These are phyloP conservation scores for Phytopythium boreale DNA, from an alignment of 352 stramenopile species.

Conservation along the genomic window DNA sequence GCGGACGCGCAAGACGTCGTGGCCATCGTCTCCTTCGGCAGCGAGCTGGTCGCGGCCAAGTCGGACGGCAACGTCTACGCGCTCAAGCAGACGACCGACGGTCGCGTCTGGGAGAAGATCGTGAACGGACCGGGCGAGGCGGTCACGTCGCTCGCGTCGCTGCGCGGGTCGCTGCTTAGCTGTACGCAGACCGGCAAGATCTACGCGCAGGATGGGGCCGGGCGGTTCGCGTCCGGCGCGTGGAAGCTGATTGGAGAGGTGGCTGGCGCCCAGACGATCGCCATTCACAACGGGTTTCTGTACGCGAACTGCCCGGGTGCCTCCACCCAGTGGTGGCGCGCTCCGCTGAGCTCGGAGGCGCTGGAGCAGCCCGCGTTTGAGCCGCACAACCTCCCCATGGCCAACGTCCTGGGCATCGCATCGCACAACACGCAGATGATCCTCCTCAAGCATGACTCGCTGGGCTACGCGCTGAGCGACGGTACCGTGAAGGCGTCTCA, in stretches of 20 bases:
- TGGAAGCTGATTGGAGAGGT: conserved; percentile 59
- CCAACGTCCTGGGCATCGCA: conserved; percentile 44
- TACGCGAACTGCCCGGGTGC: conserved; percentile 40
- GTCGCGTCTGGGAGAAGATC: conserved; percentile 45
- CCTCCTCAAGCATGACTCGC: conserved; percentile 36
- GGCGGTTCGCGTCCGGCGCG: conserved; percentile 51
- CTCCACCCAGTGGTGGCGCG: conserved; percentile 41
- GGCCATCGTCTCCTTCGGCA: conserved; percentile 75
- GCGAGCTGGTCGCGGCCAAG: conserved; percentile 60
- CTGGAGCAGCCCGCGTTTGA: conserved; percentile 57
- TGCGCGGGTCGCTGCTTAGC: conserved; percentile 61
- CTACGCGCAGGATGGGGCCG: conserved; percentile 62
- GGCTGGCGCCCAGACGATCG: conserved; percentile 40
- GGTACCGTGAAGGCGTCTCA: conserved; percentile 33
- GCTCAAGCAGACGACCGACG: conserved; percentile 36
- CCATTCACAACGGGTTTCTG: conserved; percentile 69
- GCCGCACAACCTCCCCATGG: conserved; percentile 20
- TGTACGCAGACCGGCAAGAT: conserved; percentile 58
- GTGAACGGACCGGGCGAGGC: conserved; percentile 36
- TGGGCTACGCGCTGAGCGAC: conserved; percentile 41
- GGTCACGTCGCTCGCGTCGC: conserved; percentile 61
- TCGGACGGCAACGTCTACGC: conserved; percentile 50
- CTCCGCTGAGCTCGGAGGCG: conserved; percentile 37
- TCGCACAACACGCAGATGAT: conserved; percentile 80
- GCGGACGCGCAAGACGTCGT: conserved; percentile 38